A percentile compares a stretch with the other conserved stretches of the same genome.
phyloP scores from a whole-genome alignment of 495 filamentous ascomycete genomes.

The Penicillium lividum region DNA sequence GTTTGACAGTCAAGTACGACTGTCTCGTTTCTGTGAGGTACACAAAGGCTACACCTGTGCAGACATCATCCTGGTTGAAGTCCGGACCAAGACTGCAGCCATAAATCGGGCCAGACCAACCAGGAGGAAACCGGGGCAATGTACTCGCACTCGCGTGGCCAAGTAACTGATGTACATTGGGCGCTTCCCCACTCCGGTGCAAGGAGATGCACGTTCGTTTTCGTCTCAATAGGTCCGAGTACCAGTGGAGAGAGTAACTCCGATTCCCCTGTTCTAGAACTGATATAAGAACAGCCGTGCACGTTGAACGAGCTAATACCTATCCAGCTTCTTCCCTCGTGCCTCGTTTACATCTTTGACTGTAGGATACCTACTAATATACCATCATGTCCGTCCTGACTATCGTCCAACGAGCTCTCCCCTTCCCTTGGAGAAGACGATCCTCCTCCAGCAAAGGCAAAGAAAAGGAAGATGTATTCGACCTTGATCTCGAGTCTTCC shows the following conservation, averaged over 20 bases:
- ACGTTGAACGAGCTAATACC: conserved; percentile 1
- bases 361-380: conserved; percentile 1
- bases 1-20: conserved; percentile 7
- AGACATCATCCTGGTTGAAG: conserved; percentile 16
- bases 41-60: conserved; percentile 13
- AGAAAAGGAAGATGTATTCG: conserved; percentile 14
- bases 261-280: not conserved
- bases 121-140: conserved; percentile 10
- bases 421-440: conserved; percentile 25
- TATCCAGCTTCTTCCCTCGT: conserved; percentile 18
- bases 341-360: not conserved
- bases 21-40: conserved; percentile 8
- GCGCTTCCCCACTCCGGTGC: conserved; percentile 22
- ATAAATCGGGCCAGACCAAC: conserved; percentile 18
- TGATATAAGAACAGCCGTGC: not conserved
- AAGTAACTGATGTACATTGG: conserved; percentile 20
- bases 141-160: conserved; percentile 27
- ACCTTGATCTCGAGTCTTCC: not conserved
- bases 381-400: conserved; percentile 27
- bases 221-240: conserved; percentile 12
- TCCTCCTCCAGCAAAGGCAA: conserved; percentile 23
- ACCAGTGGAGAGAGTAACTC: not conserved
- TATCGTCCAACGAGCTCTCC: conserved; percentile 28
- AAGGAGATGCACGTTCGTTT: conserved; percentile 26
- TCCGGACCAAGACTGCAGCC: conserved; percentile 29